Percentiles rank a stretch among this genome's conserved stretches.
Conservation (phyloP, 2,329 filamentous ascomycete species). For the Zymoseptoria tritici region DNA sequence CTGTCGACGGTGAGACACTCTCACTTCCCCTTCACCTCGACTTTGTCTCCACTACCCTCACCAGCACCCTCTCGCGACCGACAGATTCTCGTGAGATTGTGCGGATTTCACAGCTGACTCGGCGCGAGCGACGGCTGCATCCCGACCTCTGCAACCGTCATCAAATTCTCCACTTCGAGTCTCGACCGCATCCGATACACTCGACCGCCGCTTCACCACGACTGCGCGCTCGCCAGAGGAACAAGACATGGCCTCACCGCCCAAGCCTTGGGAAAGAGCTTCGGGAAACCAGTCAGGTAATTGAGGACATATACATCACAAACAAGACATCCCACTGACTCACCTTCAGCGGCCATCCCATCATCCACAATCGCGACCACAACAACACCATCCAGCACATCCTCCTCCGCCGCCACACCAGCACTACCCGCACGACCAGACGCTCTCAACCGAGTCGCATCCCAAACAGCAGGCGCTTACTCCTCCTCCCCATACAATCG, state of each 20-base stretch:
- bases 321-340: constrained; percentile 23
- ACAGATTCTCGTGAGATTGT: background rate
- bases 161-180: background rate
- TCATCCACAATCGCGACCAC: constrained; percentile 36
- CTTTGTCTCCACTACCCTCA: background rate
- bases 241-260: constrained; percentile 55
- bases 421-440: constrained; percentile 74
- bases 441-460: constrained; percentile 69
- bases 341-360: constrained; percentile 37
- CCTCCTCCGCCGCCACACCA: constrained; percentile 45
- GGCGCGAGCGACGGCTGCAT: background rate
- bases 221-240: background rate
- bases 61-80: no score
- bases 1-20: background rate
- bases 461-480: constrained; percentile 81
- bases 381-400: constrained; percentile 35
- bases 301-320: constrained; percentile 6
- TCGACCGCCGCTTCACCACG: background rate
- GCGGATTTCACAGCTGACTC: background rate
- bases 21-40: background rate
- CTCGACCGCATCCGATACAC: background rate
- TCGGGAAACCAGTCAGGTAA: constrained; percentile 12
- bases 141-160: background rate
- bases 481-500: constrained; percentile 39
- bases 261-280: constrained; percentile 83